phyloP scores from a whole-genome alignment of 2,329 filamentous ascomycete genomes.

The Exophiala lecanii-corni region DNA sequence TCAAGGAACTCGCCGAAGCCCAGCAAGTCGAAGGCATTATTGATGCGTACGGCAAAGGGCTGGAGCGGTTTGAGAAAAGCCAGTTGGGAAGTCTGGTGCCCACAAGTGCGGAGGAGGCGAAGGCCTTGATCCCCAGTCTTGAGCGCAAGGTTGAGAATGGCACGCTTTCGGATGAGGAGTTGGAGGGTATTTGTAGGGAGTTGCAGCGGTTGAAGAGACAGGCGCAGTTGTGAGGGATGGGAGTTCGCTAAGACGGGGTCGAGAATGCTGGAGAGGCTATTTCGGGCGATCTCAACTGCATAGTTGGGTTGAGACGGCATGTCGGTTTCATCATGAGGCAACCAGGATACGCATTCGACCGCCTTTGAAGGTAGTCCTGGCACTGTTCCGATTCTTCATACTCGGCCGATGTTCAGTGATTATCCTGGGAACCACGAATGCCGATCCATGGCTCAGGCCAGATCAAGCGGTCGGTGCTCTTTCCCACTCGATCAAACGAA shows the following conservation, averaged over 20 bases:
- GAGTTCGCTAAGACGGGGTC: not conserved
- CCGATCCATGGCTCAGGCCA: no score
- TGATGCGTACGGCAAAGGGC: slow-evolving; percentile 65
- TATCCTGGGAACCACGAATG: no score
- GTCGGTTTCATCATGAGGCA: no score
- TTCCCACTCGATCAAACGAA: no score
- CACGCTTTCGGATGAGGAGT: slow-evolving; percentile 61
- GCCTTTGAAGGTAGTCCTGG: no score
- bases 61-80: slow-evolving; percentile 89
- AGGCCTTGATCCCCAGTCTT: slow-evolving; percentile 86
- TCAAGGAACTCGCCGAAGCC: slow-evolving; percentile 91
- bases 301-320: no score
- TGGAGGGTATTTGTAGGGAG: slow-evolving; percentile 85
- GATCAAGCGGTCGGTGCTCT: no score
- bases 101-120: slow-evolving; percentile 89
- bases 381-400: no score
- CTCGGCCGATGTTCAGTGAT: no score
- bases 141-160: slow-evolving; percentile 70
- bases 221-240: slow-evolving; percentile 23
- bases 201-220: slow-evolving; percentile 66
- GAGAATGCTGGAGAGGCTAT: no score
- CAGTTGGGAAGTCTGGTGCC: slow-evolving; percentile 79
- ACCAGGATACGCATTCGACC: no score
- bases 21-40: slow-evolving; percentile 89
- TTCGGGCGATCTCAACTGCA: no score